A percentile compares a stretch with the other conserved stretches of the same genome.
Evolutionary conservation across 345 rosid species (phyloP).

Genomic region (Trapa incisa): DNA sequence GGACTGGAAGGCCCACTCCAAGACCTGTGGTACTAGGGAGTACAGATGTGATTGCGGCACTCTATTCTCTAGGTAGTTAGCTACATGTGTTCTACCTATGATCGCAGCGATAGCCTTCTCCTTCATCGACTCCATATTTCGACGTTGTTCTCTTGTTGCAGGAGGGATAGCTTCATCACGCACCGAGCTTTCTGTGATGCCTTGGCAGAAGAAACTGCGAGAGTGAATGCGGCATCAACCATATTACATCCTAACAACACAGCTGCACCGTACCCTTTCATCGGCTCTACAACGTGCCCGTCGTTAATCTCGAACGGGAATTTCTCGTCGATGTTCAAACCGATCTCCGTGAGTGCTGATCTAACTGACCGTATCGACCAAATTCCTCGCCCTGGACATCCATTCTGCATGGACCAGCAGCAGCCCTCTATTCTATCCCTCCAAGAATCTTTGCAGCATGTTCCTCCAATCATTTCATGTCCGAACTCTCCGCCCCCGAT

Average conservation of each 20-base stretch:
- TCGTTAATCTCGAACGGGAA: conserved; percentile 20
- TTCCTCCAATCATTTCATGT: conserved; percentile 15
- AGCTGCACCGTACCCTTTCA: conserved; percentile 30
- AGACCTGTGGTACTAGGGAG: conserved; percentile 84
- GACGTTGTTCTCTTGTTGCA: background rate
- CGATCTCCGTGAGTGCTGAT: conserved; percentile 24
- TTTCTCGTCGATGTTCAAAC: conserved; percentile 44
- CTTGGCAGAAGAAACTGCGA: conserved; percentile 89
- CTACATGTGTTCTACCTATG: background rate
- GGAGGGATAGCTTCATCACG: conserved; percentile 10
- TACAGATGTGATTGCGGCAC: conserved; percentile 88
- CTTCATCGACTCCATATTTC: background rate
- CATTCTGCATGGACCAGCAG: conserved; percentile 30
- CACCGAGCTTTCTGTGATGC: conserved; percentile 99
- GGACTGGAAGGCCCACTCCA: conserved; percentile 90
- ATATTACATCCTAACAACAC: conserved; percentile 21
- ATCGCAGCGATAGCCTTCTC: too few relatives aligned
- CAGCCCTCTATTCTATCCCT: background rate
- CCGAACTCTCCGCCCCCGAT: conserved; percentile 13
- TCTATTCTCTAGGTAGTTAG: conserved; percentile 58
- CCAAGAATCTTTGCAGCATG: conserved; percentile 18
- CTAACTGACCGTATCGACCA: conserved; percentile 1
- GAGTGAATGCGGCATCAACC: conserved; percentile 63
- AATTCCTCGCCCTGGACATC: conserved; percentile 7
- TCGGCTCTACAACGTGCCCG: conserved; percentile 30